A percentile compares a stretch with the other conserved stretches of the same genome.
Conservation (phyloP, 352 stramenopile species). For the Nothophytophthora sp. region DNA sequence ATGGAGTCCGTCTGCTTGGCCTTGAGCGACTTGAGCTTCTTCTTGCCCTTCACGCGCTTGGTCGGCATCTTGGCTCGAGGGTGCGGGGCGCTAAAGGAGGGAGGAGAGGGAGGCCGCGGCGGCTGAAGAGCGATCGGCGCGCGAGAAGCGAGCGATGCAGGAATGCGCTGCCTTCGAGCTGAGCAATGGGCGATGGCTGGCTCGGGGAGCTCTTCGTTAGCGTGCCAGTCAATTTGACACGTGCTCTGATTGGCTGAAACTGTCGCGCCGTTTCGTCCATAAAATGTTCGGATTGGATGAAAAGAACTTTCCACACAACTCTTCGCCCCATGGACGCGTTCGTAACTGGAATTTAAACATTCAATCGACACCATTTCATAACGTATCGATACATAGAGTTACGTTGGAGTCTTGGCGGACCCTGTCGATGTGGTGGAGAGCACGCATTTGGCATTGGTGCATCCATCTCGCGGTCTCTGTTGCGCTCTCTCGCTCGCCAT, state of each 20-base stretch:
- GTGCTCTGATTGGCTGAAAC: conserved; percentile 15
- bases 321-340: too few relatives aligned
- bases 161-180: not conserved
- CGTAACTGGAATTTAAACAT: too few relatives aligned
- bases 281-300: too few relatives aligned
- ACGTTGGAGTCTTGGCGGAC: too few relatives aligned
- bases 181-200: not conserved
- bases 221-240: not conserved
- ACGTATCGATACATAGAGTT: too few relatives aligned
- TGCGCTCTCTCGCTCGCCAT: conserved; percentile 21
- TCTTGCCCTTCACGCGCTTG: conserved; percentile 89
- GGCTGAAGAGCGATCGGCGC: not conserved
- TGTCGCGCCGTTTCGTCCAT: too few relatives aligned
- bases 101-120: not conserved
- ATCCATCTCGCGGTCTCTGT: too few relatives aligned
- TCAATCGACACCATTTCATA: too few relatives aligned
- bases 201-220: not conserved
- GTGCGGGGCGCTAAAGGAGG: not conserved
- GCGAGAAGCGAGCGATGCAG: not conserved
- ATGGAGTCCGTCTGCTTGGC: conserved; percentile 85
- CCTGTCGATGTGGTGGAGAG: too few relatives aligned
- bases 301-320: too few relatives aligned
- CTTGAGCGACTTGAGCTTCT: conserved; percentile 92
- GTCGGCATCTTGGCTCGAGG: conserved; percentile 62
- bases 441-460: too few relatives aligned